Conservation (phyloP, 164 flowering plant genomes). For the Sedum album region DNA sequence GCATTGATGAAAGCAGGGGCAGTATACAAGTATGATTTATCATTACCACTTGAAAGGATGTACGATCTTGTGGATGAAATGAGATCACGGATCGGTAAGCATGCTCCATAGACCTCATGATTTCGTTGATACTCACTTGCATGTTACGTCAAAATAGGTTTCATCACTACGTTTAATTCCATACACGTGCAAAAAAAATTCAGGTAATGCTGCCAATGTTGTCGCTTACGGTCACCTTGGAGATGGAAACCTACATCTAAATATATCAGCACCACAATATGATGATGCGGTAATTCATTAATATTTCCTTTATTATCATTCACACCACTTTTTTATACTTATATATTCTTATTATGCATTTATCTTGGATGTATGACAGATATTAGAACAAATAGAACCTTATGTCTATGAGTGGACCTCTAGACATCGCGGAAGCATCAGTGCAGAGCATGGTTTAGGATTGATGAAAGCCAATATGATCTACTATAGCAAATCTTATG, state of each 20-base stretch:
- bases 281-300: slow-evolving; percentile 56
- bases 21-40: slow-evolving; percentile 90
- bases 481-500: slow-evolving; percentile 79
- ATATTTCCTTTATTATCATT: slow-evolving; percentile 4
- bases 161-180: neutral
- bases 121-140: neutral
- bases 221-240: slow-evolving; percentile 96
- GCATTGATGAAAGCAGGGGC: slow-evolving; percentile 88
- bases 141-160: neutral
- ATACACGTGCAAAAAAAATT: neutral
- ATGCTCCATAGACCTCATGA: neutral
- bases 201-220: slow-evolving; percentile 70
- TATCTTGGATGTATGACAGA: slow-evolving; percentile 30
- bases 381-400: slow-evolving; percentile 78
- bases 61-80: slow-evolving; percentile 86
- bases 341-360: neutral
- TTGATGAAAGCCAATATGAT: slow-evolving; percentile 91
- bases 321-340: neutral
- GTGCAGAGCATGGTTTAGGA: slow-evolving; percentile 97
- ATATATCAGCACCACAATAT: slow-evolving; percentile 65
- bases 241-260: slow-evolving; percentile 92
- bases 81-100: slow-evolving; percentile 68
- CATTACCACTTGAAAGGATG: slow-evolving; percentile 78
- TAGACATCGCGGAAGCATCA: slow-evolving; percentile 79
- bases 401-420: slow-evolving; percentile 98